Conservation (phyloP, 768 basidiomycete genomes). For the Leccinum longicurvipes region DNA sequence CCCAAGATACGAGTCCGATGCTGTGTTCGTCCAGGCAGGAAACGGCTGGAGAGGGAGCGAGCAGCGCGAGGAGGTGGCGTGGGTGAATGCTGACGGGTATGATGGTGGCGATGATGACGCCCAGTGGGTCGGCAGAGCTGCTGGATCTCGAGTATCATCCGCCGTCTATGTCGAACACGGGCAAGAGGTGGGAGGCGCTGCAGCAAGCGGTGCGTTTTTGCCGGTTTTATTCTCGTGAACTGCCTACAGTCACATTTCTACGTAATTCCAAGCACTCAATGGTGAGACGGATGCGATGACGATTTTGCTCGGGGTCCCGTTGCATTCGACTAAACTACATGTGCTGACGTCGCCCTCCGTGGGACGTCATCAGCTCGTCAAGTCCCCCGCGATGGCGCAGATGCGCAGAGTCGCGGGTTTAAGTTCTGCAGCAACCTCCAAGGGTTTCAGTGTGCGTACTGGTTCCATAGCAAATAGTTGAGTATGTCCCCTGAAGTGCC, state of each 20-base stretch:
- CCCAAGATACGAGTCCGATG: conserved; percentile 77
- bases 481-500: no score
- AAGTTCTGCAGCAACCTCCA: no score
- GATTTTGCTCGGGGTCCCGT: conserved; percentile 69
- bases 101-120: conserved; percentile 34
- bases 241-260: background rate
- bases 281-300: conserved; percentile 79
- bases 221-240: background rate
- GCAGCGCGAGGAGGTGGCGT: conserved; percentile 39
- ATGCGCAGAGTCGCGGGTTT: no score
- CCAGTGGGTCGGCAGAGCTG: conserved; percentile 72
- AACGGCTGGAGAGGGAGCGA: conserved; percentile 65
- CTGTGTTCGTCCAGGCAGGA: conserved; percentile 73
- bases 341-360: conserved; percentile 65
- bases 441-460: no score
- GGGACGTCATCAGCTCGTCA: conserved; percentile 50
- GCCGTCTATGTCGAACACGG: conserved; percentile 58
- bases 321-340: conserved; percentile 66
- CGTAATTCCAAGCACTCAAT: conserved; percentile 73
- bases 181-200: conserved; percentile 74
- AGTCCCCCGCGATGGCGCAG: conserved; percentile 47
- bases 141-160: conserved; percentile 77
- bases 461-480: conserved; percentile 46
- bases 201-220: conserved; percentile 57
- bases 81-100: conserved; percentile 25